These are phyloP conservation scores for Talaromyces sp. DNA, from an alignment of 2,329 filamentous ascomycete species.

Conservation along the genomic window DNA sequence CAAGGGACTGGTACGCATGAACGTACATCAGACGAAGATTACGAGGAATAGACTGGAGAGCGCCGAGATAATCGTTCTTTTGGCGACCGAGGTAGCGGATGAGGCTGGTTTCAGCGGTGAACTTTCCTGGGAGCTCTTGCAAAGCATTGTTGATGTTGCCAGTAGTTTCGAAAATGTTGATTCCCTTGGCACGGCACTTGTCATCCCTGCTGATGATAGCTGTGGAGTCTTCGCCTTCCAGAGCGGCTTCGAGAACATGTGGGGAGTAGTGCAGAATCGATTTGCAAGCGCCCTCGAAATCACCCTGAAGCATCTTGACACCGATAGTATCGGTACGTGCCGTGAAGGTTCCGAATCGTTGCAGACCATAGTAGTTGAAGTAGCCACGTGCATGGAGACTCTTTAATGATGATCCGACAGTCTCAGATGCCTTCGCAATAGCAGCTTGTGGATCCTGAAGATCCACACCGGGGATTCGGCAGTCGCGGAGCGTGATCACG, in stretches of 20 bases:
- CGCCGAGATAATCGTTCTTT: constrained; percentile 74
- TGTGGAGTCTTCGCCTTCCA: constrained; percentile 47
- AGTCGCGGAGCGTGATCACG: constrained; percentile 86
- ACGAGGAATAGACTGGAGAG: constrained; percentile 76
- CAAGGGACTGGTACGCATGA: constrained; percentile 90
- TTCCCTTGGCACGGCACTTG: constrained; percentile 73
- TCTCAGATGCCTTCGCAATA: constrained; percentile 44
- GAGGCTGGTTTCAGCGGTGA: constrained; percentile 76
- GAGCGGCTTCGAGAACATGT: constrained; percentile 59
- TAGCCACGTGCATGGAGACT: constrained; percentile 76
- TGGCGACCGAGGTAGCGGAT: constrained; percentile 70
- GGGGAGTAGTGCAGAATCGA: constrained; percentile 74
- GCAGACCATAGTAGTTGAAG: constrained; percentile 98
- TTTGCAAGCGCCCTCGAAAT: constrained; percentile 79
- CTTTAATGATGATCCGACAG: constrained; percentile 61
- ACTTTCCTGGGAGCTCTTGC: constrained; percentile 73
- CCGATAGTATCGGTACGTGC: constrained; percentile 86
- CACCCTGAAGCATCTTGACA: constrained; percentile 76
- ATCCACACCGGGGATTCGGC: constrained; percentile 59
- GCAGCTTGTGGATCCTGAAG: constrained; percentile 50
- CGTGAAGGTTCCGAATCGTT: constrained; percentile 88
- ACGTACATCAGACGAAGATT: constrained; percentile 91
- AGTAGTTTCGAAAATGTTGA: constrained; percentile 70
- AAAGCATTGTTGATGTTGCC: constrained; percentile 64
- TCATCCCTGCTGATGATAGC: constrained; percentile 72